Conservation (phyloP, 2,329 filamentous ascomycete species). For the Paracamarosporium sp. region DNA sequence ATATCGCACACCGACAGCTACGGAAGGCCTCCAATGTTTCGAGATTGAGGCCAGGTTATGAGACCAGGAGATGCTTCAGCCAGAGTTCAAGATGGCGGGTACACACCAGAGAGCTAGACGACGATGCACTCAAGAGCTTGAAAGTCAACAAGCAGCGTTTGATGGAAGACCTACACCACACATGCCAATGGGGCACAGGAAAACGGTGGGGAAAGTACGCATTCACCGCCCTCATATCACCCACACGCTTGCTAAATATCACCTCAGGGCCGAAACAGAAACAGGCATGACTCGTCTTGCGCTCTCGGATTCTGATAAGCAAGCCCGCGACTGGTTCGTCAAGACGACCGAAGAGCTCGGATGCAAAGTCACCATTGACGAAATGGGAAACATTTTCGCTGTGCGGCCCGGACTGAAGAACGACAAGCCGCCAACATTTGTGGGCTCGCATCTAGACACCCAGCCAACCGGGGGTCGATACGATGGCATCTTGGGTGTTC, state of each 20-base stretch:
- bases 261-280: slow-evolving; percentile 60
- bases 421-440: slow-evolving; percentile 67
- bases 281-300: slow-evolving; percentile 80
- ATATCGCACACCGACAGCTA: slow-evolving; percentile 11
- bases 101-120: slow-evolving; percentile 57
- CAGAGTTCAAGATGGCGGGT: slow-evolving; percentile 41
- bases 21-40: neutral
- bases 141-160: slow-evolving; percentile 66
- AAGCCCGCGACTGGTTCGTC: slow-evolving; percentile 78
- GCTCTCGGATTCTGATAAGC: slow-evolving; percentile 73
- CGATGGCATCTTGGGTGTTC: slow-evolving; percentile 78
- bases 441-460: slow-evolving; percentile 69
- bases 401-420: slow-evolving; percentile 68
- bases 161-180: slow-evolving; percentile 69
- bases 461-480: slow-evolving; percentile 70
- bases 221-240: neutral
- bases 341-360: slow-evolving; percentile 67
- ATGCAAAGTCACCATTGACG: slow-evolving; percentile 72
- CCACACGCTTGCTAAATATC: slow-evolving; percentile 6
- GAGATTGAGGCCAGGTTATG: neutral
- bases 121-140: slow-evolving; percentile 59
- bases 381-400: slow-evolving; percentile 84
- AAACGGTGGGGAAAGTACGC: slow-evolving; percentile 72
- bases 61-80: slow-evolving; percentile 31
- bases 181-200: slow-evolving; percentile 71